These are phyloP conservation scores for Lepidium sativum DNA, from an alignment of 345 rosid species.

Conservation along the genomic window DNA sequence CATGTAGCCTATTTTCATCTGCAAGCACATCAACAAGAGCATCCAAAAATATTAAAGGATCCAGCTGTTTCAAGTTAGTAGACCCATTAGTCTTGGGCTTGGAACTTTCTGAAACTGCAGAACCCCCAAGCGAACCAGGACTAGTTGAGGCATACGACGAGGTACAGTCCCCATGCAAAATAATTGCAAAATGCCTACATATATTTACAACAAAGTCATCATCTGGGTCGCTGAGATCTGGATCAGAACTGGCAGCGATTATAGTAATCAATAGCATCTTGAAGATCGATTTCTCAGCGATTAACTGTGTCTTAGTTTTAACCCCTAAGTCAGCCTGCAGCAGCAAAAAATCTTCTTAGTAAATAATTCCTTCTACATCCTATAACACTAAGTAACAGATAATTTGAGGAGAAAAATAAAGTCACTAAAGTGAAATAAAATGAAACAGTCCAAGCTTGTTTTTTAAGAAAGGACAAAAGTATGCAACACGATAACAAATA, in stretches of 20 bases:
- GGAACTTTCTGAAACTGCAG: conserved; percentile 48
- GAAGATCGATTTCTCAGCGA: conserved; percentile 97
- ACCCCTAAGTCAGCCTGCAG: conserved; percentile 92
- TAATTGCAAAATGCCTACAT: conserved; percentile 92
- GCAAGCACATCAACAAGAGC: conserved; percentile 91
- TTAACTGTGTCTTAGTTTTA: conserved; percentile 94
- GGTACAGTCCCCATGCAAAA: conserved; percentile 56
- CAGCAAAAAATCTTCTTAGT: background rate
- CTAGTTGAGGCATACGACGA: conserved; percentile 44
- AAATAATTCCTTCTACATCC: background rate
- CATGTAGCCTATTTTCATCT: conserved; percentile 79
- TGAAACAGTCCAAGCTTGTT: background rate
- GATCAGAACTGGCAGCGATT: conserved; percentile 78
- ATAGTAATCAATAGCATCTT: conserved; percentile 72
- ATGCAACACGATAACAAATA: conserved; percentile 6
- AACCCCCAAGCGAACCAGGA: conserved; percentile 38
- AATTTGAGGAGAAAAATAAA: background rate
- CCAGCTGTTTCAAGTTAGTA: conserved; percentile 70
- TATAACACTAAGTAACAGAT: background rate
- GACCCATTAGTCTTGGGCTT: conserved; percentile 47
- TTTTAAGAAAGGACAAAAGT: background rate
- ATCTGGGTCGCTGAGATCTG: conserved; percentile 59
- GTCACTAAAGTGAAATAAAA: conserved; percentile 1
- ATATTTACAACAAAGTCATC: conserved; percentile 75
- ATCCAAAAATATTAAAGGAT: conserved; percentile 81